Conservation (phyloP, 169 alveolate species). For the Cryptosporidium xiaoi region DNA sequence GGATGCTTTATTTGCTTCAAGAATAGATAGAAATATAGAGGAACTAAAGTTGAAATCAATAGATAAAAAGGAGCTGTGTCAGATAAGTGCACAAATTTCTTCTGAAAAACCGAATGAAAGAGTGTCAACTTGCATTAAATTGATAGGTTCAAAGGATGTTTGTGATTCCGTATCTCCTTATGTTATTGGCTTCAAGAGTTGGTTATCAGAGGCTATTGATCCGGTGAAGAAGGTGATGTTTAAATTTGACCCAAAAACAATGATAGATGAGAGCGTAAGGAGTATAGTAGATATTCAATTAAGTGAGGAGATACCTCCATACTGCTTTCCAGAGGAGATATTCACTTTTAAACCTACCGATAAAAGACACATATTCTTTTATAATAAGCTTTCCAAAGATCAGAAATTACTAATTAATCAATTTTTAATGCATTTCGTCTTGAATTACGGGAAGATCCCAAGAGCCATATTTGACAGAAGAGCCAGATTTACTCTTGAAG, state of each 20-base stretch:
- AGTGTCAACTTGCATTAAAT: conserved; percentile 25
- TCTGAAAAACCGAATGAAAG: conserved; percentile 11
- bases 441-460: conserved; percentile 54
- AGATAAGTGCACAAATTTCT: conserved; percentile 25
- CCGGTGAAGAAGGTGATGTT: conserved; percentile 19
- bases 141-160: background rate
- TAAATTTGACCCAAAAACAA: conserved; percentile 35
- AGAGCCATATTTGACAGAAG: conserved; percentile 37
- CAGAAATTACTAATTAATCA: conserved; percentile 25
- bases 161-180: conserved; percentile 32
- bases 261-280: conserved; percentile 56
- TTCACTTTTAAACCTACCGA: conserved; percentile 22
- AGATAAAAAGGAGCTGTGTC: conserved; percentile 9
- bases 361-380: background rate
- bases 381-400: background rate
- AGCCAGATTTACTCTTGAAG: conserved; percentile 56
- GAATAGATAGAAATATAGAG: conserved; percentile 18
- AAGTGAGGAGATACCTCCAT: conserved; percentile 24
- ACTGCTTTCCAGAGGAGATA: conserved; percentile 62
- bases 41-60: conserved; percentile 15
- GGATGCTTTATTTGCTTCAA: conserved; percentile 28
- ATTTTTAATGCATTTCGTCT: conserved; percentile 59
- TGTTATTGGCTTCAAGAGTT: background rate
- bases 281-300: conserved; percentile 32
- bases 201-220: conserved; percentile 51